Evolutionary conservation across 129 eudicot genomes (phyloP), one percentile per base, ranked within the genome.

Genomic region (Centrapalus pauciflorus): DNA sequence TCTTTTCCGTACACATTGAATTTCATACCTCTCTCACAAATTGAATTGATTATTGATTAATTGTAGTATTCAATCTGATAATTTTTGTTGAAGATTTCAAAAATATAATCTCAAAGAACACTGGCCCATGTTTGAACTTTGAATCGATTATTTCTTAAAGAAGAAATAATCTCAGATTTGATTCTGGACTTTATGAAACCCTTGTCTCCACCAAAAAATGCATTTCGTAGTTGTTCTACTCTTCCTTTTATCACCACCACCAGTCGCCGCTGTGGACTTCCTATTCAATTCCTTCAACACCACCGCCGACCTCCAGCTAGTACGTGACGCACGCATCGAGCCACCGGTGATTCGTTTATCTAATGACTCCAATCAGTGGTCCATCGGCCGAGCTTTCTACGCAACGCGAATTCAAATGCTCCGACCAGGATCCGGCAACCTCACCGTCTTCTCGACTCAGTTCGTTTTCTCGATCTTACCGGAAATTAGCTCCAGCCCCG

Each of bases 391-490:
- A 13, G 82, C 77, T 28, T 88, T 82, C n/a, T 72, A 75, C 80
- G 66, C 83, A 1, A 54, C 70, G 0, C 66, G 5, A 50, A 69
- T 88, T 54, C 82, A 60, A 4, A 80, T 67, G 63, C 57, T 79
- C 71, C 57, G 70, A 5, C 40, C 59, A 6, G 56, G 57, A 1
- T 73, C 87, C 40, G 63, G 76, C 55, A 50, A 13, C 37, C 17
- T 70, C 1, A 68, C 89, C 24, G 51, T 79, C 11, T 89, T 89
- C 57, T 78, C 93, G 0, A 89, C 87, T 20, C 92, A 83, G 48
- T 89, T 85, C 67, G 71, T 89, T 29, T 89, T 85, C 76, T 85
- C 90, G 0, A 57, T 89, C 9, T 63, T 85, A 8, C 93, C 93
- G 10, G 77, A 89, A 13, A 74, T 65, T 14, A 35, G 55, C 35